Evolutionary conservation across 768 basidiomycete species (phyloP).

Genomic region (Rhizopogon roseolus): DNA sequence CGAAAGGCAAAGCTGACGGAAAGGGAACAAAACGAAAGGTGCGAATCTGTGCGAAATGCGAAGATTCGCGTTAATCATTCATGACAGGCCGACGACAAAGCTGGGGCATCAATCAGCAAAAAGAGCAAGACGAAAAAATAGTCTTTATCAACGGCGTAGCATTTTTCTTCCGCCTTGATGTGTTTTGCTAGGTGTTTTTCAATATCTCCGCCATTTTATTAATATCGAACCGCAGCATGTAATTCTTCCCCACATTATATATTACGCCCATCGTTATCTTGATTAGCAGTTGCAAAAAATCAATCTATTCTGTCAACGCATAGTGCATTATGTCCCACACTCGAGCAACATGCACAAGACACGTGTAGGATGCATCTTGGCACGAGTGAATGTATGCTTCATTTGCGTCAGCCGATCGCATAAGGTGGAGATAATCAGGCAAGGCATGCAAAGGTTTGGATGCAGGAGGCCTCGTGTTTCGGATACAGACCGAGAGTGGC

Average conservation of each 20-base stretch:
- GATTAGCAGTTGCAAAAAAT: background rate
- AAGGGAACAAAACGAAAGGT: conserved; percentile 54
- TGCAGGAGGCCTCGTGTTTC: conserved; percentile 1
- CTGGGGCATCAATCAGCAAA: conserved; percentile 28
- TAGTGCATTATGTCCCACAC: background rate
- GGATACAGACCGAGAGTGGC: background rate
- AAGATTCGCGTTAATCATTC: conserved; percentile 7
- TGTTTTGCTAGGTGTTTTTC: background rate
- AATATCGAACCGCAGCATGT: background rate
- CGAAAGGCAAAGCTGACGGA: conserved; percentile 33
- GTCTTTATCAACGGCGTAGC: background rate
- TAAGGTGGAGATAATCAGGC: background rate
- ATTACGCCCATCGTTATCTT: background rate
- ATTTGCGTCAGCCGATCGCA: background rate
- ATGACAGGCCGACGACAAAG: conserved; percentile 30
- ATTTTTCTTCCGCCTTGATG: background rate
- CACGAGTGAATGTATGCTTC: background rate
- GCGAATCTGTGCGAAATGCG: conserved; percentile 14
- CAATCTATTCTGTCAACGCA: background rate
- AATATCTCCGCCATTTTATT: background rate
- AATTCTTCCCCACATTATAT: background rate
- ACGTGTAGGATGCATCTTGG: background rate
- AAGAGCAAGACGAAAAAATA: conserved; percentile 39
- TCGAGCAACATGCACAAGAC: background rate
- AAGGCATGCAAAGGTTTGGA: background rate